Base-by-base conservation (phyloP, 2,329 filamentous ascomycete genomes). In the Scorias spongiosa region DNA sequence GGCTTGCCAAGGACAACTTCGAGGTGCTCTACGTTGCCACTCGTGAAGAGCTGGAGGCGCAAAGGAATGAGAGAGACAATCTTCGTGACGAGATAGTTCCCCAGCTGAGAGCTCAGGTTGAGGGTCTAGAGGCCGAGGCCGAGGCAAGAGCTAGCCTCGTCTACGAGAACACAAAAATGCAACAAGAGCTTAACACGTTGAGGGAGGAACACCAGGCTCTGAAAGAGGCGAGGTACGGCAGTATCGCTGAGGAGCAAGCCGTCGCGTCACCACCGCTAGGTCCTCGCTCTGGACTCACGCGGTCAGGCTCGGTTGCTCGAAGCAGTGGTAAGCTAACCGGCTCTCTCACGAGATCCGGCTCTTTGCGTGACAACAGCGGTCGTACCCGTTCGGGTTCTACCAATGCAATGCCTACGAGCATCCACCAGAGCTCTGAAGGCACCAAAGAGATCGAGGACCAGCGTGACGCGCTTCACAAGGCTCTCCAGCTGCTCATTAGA, bases 361-460 rank as follows among this genome's bases (percentile, higher is more conserved):
- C 57, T 54, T 44, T 66, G 59, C 46, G 66, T 61, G 50, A 65
- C 60, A 10, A 63, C 18, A 53, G 55, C 17, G 51, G 52, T 29
- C 76, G 50, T 15, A 51, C 54, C 42, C 58, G 67, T 5, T 67
- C 67, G 9, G 67, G 66, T 39, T 69, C 66, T 1, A 58, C 63
- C 42, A 64, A 41, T 55, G 56, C 57, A 32, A 47, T 44, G 15
- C 26, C 43, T 2, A 53, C 51, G 12, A 17, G 5, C 14, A 18
- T 4, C 17, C 5, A 12, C 12, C 14, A 14, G 14, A 40, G 4
- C 20, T 76, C 80, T 1, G 87, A 94, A 52, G 76, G 84, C 28
- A 71, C 94, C 14, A 94, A 93, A 63, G 89, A 96, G 51, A 80
- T 95, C 10, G 89, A 96, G 63, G 80, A 85, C 38, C 91, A 98